A percentile compares a stretch with the other conserved stretches of the same genome.
Evolutionary conservation across 768 basidiomycete species (phyloP).

Genomic region (Naganishia friedmannii): DNA sequence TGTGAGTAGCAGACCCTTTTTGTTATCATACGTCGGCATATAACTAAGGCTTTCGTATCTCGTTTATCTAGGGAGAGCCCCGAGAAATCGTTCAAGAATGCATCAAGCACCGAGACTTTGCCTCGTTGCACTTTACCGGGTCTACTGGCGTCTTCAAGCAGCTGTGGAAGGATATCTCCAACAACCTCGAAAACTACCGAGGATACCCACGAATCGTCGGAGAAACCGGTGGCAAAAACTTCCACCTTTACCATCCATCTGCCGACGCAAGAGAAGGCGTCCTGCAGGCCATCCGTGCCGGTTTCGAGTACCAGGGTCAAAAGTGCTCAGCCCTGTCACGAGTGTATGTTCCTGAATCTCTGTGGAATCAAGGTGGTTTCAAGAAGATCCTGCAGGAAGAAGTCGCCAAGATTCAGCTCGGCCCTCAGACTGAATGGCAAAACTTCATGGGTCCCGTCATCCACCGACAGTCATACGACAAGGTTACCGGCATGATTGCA

Average conservation of each 20-base stretch:
- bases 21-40: neutral
- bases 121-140: conserved; percentile 93
- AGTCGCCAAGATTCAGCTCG: conserved; percentile 79
- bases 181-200: conserved; percentile 80
- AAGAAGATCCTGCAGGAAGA: conserved; percentile 72
- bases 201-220: conserved; percentile 93
- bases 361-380: conserved; percentile 79
- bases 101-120: conserved; percentile 73
- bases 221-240: conserved; percentile 98
- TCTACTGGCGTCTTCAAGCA: conserved; percentile 90
- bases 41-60: neutral
- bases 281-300: conserved; percentile 76
- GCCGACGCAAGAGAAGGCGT: conserved; percentile 90
- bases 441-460: conserved; percentile 98
- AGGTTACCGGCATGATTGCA: conserved; percentile 73
- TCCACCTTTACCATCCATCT: conserved; percentile 83
- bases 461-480: conserved; percentile 82
- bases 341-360: conserved; percentile 77
- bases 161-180: conserved; percentile 92
- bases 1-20: conserved; percentile 42
- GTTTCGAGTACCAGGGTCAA: conserved; percentile 91
- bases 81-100: conserved; percentile 79
- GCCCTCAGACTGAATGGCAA: conserved; percentile 67
- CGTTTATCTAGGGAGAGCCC: conserved; percentile 56
- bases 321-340: conserved; percentile 95